A percentile compares a stretch with the other conserved stretches of the same genome.
These are phyloP conservation scores for Poa pratensis DNA, from an alignment of 176 grass and related monocot genomes.

Conservation along the genomic window DNA sequence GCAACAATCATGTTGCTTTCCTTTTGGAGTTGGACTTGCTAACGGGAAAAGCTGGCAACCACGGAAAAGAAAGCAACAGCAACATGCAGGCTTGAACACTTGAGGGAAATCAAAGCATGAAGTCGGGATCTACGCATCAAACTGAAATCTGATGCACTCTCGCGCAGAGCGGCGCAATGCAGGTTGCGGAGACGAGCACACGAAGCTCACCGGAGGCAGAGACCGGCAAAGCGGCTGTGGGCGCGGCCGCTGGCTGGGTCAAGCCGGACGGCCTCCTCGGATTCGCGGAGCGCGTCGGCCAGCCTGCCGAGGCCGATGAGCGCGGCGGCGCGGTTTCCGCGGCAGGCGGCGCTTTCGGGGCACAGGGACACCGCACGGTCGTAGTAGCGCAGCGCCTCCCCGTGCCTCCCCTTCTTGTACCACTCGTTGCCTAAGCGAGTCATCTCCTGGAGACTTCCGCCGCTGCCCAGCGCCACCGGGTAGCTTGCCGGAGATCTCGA, in stretches of 20 bases:
- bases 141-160: conserved; percentile 20
- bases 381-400: conserved; percentile 76
- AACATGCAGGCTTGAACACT: conserved; percentile 43
- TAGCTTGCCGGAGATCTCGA: conserved; percentile 37
- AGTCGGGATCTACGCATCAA: conserved; percentile 25
- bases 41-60: conserved; percentile 39
- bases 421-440: conserved; percentile 77
- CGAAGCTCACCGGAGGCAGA: conserved; percentile 78
- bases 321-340: conserved; percentile 77
- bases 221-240: conserved; percentile 59
- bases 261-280: conserved; percentile 72
- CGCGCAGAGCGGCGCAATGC: conserved; percentile 38
- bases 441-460: conserved; percentile 64
- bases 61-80: conserved; percentile 52
- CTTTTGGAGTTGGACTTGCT: conserved; percentile 19
- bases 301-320: conserved; percentile 74
- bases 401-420: conserved; percentile 74
- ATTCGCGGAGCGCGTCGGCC: conserved; percentile 70
- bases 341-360: conserved; percentile 75
- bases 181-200: background rate
- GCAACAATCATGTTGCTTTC: conserved; percentile 48
- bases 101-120: conserved; percentile 35
- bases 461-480: conserved; percentile 9
- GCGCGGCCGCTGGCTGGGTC: conserved; percentile 73
- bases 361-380: conserved; percentile 69